phyloP scores from a whole-genome alignment of 768 basidiomycete genomes.

The Chalciporus sphaerocephalus region DNA sequence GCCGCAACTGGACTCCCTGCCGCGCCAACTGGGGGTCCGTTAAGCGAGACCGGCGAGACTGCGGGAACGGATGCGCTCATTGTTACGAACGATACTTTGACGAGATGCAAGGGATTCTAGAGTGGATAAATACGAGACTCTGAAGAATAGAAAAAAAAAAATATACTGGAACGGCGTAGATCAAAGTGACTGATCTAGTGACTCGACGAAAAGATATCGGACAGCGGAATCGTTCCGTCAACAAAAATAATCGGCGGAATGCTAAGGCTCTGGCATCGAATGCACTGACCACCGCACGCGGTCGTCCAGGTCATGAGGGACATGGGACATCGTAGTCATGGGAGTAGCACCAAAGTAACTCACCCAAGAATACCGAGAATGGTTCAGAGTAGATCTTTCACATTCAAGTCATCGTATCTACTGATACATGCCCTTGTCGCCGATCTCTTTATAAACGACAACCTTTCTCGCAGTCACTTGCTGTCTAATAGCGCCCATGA shows the following conservation, averaged over 20 bases:
- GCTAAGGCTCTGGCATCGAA: neutral
- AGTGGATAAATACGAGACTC: neutral
- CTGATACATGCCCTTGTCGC: no score
- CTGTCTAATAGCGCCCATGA: neutral
- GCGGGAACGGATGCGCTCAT: slow-evolving; percentile 17
- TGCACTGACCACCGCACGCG: neutral
- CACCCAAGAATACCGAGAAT: no score
- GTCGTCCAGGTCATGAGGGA: no score
- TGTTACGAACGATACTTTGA: neutral
- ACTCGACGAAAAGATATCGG: neutral
- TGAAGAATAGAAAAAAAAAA: no score
- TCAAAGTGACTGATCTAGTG: neutral
- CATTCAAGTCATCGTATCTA: no score
- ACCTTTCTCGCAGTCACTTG: no score
- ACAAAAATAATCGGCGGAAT: neutral
- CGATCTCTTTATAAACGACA: no score
- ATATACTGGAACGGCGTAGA: no score
- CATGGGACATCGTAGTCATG: neutral
- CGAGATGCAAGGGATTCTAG: neutral
- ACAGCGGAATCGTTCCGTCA: neutral
- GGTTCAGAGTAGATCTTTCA: no score
- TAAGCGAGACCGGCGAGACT: slow-evolving; percentile 4
- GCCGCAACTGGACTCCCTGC: neutral
- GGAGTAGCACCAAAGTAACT: neutral
- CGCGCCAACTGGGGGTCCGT: slow-evolving; percentile 1